Base-by-base conservation (phyloP, 805 yeast species). In the Candida chauliodis region DNA sequence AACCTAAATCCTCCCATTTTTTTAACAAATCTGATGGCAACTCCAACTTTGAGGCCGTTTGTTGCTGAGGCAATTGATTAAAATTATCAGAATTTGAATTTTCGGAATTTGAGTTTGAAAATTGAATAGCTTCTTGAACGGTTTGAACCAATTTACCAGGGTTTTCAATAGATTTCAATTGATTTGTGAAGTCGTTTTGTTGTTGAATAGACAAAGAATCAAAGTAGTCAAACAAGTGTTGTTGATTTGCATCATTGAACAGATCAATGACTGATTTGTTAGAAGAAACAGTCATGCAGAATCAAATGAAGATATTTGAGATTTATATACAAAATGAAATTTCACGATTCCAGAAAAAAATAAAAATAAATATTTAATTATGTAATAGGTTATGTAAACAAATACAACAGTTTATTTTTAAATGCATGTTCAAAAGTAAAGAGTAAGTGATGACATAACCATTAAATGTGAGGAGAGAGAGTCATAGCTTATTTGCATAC, bases 1-100 rank as follows among this genome's bases (percentile, higher is more conserved):
- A 59, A 10, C 99, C 99, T 11, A 63, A 29, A 2, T 59, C 40
- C 16, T 51, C 48, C 78, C 82, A 83, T 10, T 50, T 30, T 4
- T 44, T 47, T 29, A 56, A 54, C 30, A 58, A 52, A 10, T 50
- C 57, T 1, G 39, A 38, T 13, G 59, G 61, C 25, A 69, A 49
- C 20, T 76, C 75, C 11, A 83, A 63, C 16, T 73, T 68, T 20
- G 76, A 73, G 1, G 81, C 79, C 1, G 75, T 54, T 6, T 56
- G 54, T 0, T 53, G 40, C 2, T 36, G 37, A 1, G 90, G 88
- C 18, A 82, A 62, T 44, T 48, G 84, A 64, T 55, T 65, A 54
- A 51, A 75, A 52, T 30, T 53, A 36, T 58, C 55, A 16, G 45
- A 32, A 8, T 22, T 22, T 7, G 27, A 15, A 16, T 22, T 16